Evolutionary conservation across 495 filamentous ascomycete genomes (phyloP).

Genomic region (Penicillium robsamsonii): DNA sequence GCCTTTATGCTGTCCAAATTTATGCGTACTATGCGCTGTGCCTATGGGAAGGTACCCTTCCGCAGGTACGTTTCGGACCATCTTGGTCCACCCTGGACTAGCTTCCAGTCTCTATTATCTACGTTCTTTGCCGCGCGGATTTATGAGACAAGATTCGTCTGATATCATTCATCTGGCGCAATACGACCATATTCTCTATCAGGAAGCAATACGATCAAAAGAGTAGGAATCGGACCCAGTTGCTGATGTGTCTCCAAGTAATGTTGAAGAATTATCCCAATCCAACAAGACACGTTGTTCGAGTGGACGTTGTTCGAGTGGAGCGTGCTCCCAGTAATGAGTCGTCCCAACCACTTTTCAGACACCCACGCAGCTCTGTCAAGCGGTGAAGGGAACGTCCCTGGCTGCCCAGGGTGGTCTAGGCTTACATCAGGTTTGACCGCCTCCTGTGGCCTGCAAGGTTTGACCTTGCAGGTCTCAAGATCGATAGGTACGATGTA

Average conservation of each 20-base stretch:
- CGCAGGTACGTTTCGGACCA: conserved; percentile 12
- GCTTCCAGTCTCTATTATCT: neutral
- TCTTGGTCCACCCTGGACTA: conserved; percentile 2
- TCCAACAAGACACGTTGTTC: neutral
- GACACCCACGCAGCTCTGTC: conserved; percentile 27
- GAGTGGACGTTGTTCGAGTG: no score
- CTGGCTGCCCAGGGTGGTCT: conserved; percentile 8
- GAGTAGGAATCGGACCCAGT: neutral
- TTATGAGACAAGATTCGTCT: conserved; percentile 13
- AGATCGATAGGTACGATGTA: conserved; percentile 1
- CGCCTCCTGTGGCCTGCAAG: conserved; percentile 35
- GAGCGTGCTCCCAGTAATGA: conserved; percentile 16
- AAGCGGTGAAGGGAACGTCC: conserved; percentile 26
- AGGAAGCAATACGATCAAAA: neutral
- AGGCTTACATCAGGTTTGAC: conserved; percentile 26
- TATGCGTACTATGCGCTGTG: conserved; percentile 7
- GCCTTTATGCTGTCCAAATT: conserved; percentile 18
- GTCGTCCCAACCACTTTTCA: conserved; percentile 10
- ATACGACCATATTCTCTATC: neutral
- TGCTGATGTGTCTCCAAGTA: neutral
- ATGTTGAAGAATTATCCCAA: neutral
- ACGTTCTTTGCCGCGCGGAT: conserved; percentile 18
- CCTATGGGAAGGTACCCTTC: conserved; percentile 2
- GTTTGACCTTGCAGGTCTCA: conserved; percentile 34
- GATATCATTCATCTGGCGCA: conserved; percentile 1